Base-by-base conservation (phyloP, 305 asterid species). In the Withania somnifera region DNA sequence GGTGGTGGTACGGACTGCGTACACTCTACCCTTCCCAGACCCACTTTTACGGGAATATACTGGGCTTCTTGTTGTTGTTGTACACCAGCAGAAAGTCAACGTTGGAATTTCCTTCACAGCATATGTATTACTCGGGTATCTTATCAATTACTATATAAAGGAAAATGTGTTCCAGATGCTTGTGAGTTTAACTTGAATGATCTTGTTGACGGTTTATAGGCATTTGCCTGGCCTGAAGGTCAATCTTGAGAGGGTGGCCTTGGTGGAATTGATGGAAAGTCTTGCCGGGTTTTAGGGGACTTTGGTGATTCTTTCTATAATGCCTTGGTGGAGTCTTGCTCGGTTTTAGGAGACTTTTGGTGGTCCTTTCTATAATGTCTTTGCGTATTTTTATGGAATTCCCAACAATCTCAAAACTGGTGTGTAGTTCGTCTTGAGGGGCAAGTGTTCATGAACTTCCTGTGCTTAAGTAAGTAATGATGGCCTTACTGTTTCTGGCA, bases 401-500 rank as follows among this genome's bases (percentile, higher is more conserved):
- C 90, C 91, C 95, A 88, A 91, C 98, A 91, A 89, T 91, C 97
- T 78, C 86, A 91, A 92, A n/a, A 91, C 90, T 94, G 97, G 98
- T 96, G 99, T 96, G 90, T 96, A 93, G 93, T 92, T 87, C 97
- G 83, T 90, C 93, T 91, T 90, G 98, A 91, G 93, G 97, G 91
- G 91, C 97, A 91, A 92, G 94, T 94, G 89, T 84, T 45, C 97
- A 90, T 93, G 91, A 93, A 90, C 93, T 90, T 91, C 84, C 93
- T 86, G 93, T 96, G 83, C 97, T 89, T 93, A 86, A 94, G 93
- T 90, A 87, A 80, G 94, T 95, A 89, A 86, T 93, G 99, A 96
- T 94, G 99, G 98, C 95, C 99, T 96, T 94, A 94, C 90, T 92
- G 93, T 96, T 96, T 96, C 91, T 93, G 98, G 99, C 89, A 92